phyloP scores from a whole-genome alignment of 352 stramenopile genomes.

The Discostella stelligera region DNA sequence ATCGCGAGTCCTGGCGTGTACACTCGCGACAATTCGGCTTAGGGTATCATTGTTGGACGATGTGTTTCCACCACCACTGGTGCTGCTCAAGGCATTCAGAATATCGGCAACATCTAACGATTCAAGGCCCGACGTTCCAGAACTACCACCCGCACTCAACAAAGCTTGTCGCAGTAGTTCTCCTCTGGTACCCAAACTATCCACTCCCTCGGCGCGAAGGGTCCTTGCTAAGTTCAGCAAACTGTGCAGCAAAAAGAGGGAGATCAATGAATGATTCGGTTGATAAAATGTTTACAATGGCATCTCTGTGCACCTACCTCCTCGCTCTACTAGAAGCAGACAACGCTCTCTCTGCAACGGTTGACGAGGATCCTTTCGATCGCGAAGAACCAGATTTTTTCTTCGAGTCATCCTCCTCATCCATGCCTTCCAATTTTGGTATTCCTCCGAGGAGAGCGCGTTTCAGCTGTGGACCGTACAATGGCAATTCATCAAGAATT shows the following conservation, averaged over 20 bases:
- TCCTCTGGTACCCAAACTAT: constrained; percentile 45
- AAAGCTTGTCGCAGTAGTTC: constrained; percentile 58
- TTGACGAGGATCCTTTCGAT: constrained; percentile 19
- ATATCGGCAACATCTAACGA: constrained; percentile 62
- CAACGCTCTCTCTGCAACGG: constrained; percentile 28
- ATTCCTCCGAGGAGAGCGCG: constrained; percentile 55
- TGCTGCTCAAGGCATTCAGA: constrained; percentile 55
- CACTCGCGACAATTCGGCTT: constrained; percentile 53
- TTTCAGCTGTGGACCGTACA: constrained; percentile 56
- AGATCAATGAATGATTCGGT: constrained; percentile 6
- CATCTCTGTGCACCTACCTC: constrained; percentile 15
- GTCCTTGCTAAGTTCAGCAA: constrained; percentile 46
- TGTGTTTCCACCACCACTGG: constrained; percentile 15
- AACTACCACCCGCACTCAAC: constrained; percentile 39
- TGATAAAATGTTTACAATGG: not conserved
- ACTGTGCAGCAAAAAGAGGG: constrained; percentile 11
- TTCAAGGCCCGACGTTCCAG: constrained; percentile 44
- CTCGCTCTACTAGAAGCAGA: constrained; percentile 44
- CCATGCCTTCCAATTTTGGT: constrained; percentile 47
- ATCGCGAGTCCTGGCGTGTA: constrained; percentile 44
- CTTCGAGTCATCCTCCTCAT: constrained; percentile 44
- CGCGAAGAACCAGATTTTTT: constrained; percentile 29
- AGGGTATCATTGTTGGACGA: constrained; percentile 52
- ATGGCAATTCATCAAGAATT: constrained; percentile 56
- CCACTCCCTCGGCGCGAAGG: constrained; percentile 45